Conservation (phyloP, 352 stramenopile genomes). For the Thalassiosira hispida region DNA sequence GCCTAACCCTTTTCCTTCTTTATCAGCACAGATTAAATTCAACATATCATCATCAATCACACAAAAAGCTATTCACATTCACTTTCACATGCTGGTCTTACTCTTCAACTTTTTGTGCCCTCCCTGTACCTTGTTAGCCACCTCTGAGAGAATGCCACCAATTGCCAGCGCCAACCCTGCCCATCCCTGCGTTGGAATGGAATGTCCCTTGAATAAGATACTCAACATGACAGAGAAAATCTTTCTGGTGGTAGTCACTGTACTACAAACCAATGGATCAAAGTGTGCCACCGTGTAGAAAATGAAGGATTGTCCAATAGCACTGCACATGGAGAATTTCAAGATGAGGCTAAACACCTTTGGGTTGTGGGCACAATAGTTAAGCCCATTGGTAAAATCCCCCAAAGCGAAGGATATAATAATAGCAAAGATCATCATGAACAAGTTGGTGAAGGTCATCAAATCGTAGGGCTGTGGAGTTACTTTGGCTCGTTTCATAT, state of each 20-base stretch:
- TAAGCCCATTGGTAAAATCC: constrained; percentile 69
- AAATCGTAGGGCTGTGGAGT: constrained; percentile 85
- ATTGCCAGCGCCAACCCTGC: constrained; percentile 70
- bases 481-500: constrained; percentile 59
- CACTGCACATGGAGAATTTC: constrained; percentile 93
- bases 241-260: constrained; percentile 99
- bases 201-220: constrained; percentile 95
- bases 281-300: constrained; percentile 99
- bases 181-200: constrained; percentile 87
- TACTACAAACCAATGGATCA: constrained; percentile 97
- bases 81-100: constrained; percentile 35
- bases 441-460: constrained; percentile 86
- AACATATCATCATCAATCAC: neutral
- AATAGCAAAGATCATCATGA: constrained; percentile 80
- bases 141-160: constrained; percentile 76
- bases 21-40: neutral
- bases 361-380: constrained; percentile 82
- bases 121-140: constrained; percentile 60
- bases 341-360: constrained; percentile 75
- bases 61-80: neutral
- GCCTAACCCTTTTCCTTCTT: constrained; percentile 9
- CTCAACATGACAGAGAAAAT: constrained; percentile 99
- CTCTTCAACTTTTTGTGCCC: constrained; percentile 38
- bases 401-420: constrained; percentile 69
- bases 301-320: constrained; percentile 98